Evolutionary conservation across 257 asterid genomes (phyloP), one percentile per base, ranked within the genome.

Genomic region (Nicotiana undulata): DNA sequence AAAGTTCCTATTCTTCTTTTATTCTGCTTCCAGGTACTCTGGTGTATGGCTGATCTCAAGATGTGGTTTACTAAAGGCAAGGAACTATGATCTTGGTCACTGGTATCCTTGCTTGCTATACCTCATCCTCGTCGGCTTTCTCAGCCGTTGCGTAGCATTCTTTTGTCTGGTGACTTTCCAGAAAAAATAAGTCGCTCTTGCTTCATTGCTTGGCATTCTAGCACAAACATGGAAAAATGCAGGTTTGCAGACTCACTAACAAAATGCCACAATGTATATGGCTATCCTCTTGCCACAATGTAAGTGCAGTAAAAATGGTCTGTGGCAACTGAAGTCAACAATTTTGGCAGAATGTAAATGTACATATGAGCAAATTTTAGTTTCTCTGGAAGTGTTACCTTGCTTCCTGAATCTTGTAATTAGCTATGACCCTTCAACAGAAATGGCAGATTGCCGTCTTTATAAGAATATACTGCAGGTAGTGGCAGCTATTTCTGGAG

Each of bases 31-130:
- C 96, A 95, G 98, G 90, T 95, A 95, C 81, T 89, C 94, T 3
- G 98, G 97, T 12, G 98, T 95, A 83, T 95, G 99, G 99, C 87
- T 95, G 46, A 89, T 93, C 65, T 91, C 92, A 82, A 89, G 99
- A 88, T 95, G 99, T 80, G 97, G 98, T 80, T 85, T 93, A 55
- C 84, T 95, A 22, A 82, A 28, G 85, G 81, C 84, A 75, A 89
- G 88, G 83, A 91, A 88, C 51, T 96, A 88, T 81, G 26, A 85
- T 55, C 89, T 94, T 29, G 74, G 81, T 20, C 88, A 92, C 63
- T 92, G 90, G 88, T 89, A 89, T 83, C 89, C 88, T 29, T 88
- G 95, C 83, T 65, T 94, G 82, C 90, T 83, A 6, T 90, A 74
- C 86, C 96, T 96, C 63, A 13, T 94, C 3, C 90, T 87, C 10